Percentiles rank a stretch among this genome's conserved stretches.
These are phyloP conservation scores for Fusarium pininemorale DNA, from an alignment of 2,329 filamentous ascomycete species.

Conservation along the genomic window DNA sequence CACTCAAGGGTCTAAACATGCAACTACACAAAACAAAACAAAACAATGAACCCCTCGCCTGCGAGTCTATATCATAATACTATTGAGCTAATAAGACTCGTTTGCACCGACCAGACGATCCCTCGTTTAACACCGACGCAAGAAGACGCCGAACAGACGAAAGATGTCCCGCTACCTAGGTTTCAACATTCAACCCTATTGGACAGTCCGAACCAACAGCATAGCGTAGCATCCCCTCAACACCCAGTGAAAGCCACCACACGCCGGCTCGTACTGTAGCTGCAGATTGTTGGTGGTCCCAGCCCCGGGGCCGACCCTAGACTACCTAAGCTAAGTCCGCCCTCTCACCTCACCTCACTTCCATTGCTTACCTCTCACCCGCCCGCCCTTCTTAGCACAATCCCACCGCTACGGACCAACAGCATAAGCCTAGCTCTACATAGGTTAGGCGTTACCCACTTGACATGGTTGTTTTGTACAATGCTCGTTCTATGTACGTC, in stretches of 20 bases:
- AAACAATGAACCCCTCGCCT: not conserved
- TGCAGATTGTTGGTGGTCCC: slow-evolving; percentile 30
- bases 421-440: slow-evolving; percentile 22
- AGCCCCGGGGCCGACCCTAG: slow-evolving; percentile 39
- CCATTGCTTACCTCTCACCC: not conserved
- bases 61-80: slow-evolving; percentile 10
- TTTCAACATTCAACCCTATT: slow-evolving; percentile 18
- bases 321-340: slow-evolving; percentile 4
- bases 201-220: slow-evolving; percentile 28
- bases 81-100: slow-evolving; percentile 15
- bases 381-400: slow-evolving; percentile 5
- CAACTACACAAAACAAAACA: not conserved
- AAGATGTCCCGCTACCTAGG: slow-evolving; percentile 22
- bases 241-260: not conserved
- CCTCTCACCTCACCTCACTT: slow-evolving; percentile 17
- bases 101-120: slow-evolving; percentile 11
- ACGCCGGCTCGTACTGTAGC: slow-evolving; percentile 10
- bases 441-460: slow-evolving; percentile 17
- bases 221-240: slow-evolving; percentile 10
- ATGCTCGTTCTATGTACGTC: slow-evolving; percentile 22
- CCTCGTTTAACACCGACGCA: slow-evolving; percentile 30
- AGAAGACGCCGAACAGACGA: slow-evolving; percentile 23
- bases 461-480: not conserved
- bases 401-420: slow-evolving; percentile 38
- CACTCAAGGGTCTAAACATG: not conserved